Evolutionary conservation across 352 stramenopile genomes (phyloP), one percentile per base, ranked within the genome.

Genomic region (Phytopythium vexans): DNA sequence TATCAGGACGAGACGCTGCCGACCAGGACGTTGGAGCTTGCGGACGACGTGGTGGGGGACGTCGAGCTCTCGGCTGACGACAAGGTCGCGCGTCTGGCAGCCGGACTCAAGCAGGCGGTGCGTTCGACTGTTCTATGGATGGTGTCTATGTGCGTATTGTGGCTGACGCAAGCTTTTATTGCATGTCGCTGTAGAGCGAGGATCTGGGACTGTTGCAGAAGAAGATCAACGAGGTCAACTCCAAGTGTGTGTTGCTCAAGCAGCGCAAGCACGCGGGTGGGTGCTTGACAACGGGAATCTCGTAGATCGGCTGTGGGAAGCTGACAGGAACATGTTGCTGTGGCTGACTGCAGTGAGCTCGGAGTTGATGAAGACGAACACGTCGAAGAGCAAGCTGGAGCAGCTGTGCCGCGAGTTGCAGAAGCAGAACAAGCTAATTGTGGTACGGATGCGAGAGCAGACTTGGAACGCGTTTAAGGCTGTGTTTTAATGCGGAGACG

Each of bases 381-480:
- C 67, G 6, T 81, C 82, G 7, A 95, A 92, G 52, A 34, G 40
- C 41, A 95, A 95, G 55, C 58, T 95, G 38, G 85, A 95, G 49
- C 75, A 90, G 39, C 77, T 95, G 8, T 95, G 85, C 62, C 81
- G 85, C 8, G 85, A 93, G 51, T 46, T 95, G 33, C 82, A 93
- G 62, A 92, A 92, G 60, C 85, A 95, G 47, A 95, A 95, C 63
- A 95, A 95, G 55, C 62, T 87, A 14, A 92, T 92, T 54, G 72
- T 91, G 54, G 77, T 88, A 55, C 32, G 68, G 21, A 27, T 27
- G 21, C 2, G 21, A 37, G 4, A 4, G 10, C 38, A 10, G 4
- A 14, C 15, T 1, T 41, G 21, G 15, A 15, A 34, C 21, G 21
- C 21, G 21, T 27, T 34, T 35, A 16, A 43, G 1, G 34, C 1